These are phyloP conservation scores for Volvariella volvacea DNA, from an alignment of 1,284 basidiomycete genomes.

Conservation along the genomic window DNA sequence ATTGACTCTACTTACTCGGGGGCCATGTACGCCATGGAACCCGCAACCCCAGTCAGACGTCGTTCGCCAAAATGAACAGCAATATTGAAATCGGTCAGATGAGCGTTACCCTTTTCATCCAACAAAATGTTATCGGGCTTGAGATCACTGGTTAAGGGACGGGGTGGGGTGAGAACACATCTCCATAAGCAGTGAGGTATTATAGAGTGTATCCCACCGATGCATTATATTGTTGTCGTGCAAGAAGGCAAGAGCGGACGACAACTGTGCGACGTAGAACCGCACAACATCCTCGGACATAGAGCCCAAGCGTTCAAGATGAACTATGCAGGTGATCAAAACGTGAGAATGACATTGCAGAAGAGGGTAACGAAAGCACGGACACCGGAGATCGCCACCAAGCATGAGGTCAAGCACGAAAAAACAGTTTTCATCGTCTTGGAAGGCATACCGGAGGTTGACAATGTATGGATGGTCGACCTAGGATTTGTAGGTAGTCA, in stretches of 20 bases:
- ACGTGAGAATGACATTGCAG: slow-evolving; percentile 18
- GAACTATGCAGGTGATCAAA: slow-evolving; percentile 50
- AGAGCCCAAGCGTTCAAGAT: slow-evolving; percentile 83
- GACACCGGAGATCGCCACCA: slow-evolving; percentile 92
- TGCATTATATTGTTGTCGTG: slow-evolving; percentile 94
- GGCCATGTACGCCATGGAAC: slow-evolving; percentile 99
- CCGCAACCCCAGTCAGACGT: slow-evolving; percentile 90
- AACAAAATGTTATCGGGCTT: slow-evolving; percentile 98
- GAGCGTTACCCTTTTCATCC: slow-evolving; percentile 92
- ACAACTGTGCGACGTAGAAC: slow-evolving; percentile 88
- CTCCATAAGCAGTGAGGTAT: slow-evolving; percentile 12
- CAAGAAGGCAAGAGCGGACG: slow-evolving; percentile 85
- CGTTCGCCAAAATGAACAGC: slow-evolving; percentile 93
- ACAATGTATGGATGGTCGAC: slow-evolving; percentile 97
- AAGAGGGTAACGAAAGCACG: slow-evolving; percentile 23
- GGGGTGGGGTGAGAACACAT: slow-evolving; percentile 14
- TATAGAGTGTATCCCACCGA: slow-evolving; percentile 52
- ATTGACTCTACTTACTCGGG: slow-evolving; percentile 71
- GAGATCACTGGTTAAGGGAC: slow-evolving; percentile 58
- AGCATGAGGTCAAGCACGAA: slow-evolving; percentile 98
- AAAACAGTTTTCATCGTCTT: slow-evolving; percentile 99
- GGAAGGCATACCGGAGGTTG: slow-evolving; percentile 96
- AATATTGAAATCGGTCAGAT: slow-evolving; percentile 98
- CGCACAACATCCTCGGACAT: slow-evolving; percentile 82
- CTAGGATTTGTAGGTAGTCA: slow-evolving; percentile 31